Evolutionary conservation across 495 filamentous ascomycete genomes (phyloP).

Genomic region (Hyaloscypha bicolor): DNA sequence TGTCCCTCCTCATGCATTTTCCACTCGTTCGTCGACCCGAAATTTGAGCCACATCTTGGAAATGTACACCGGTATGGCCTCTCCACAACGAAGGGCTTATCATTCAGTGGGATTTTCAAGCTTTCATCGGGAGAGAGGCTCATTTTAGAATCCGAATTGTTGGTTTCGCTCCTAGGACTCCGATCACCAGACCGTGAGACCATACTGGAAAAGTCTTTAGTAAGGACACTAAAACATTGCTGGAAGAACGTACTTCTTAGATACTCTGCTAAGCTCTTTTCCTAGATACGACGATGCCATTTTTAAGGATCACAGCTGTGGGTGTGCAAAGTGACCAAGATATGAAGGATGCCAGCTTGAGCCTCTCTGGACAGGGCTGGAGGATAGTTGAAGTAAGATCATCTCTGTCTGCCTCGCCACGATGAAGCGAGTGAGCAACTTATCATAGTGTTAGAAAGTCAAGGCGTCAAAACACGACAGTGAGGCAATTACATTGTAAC

Average conservation of each 20-base stretch:
- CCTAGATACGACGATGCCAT: background rate
- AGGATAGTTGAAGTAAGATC: background rate
- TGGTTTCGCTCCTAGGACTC: background rate
- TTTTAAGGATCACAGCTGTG: background rate
- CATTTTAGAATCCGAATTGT: background rate
- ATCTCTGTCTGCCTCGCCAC: background rate
- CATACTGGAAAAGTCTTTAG: background rate
- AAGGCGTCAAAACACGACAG: background rate
- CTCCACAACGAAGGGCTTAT: background rate
- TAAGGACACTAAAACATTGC: background rate
- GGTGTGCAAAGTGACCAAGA: background rate
- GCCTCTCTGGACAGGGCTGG: background rate
- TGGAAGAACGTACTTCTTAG: slow-evolving; percentile 3
- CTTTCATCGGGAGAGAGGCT: background rate
- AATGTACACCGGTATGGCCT: slow-evolving; percentile 11
- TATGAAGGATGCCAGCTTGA: background rate
- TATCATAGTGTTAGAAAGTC: background rate
- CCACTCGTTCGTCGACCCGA: slow-evolving; percentile 1
- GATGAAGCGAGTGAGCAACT: background rate
- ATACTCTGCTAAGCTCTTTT: background rate
- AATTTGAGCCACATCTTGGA: background rate
- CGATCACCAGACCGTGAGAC: background rate
- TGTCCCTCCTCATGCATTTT: slow-evolving; percentile 7
- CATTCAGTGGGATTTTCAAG: slow-evolving; percentile 1
- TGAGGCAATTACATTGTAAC: background rate